Conservation (phyloP, 169 alveolate species). For the Plasmodium coatneyi region DNA sequence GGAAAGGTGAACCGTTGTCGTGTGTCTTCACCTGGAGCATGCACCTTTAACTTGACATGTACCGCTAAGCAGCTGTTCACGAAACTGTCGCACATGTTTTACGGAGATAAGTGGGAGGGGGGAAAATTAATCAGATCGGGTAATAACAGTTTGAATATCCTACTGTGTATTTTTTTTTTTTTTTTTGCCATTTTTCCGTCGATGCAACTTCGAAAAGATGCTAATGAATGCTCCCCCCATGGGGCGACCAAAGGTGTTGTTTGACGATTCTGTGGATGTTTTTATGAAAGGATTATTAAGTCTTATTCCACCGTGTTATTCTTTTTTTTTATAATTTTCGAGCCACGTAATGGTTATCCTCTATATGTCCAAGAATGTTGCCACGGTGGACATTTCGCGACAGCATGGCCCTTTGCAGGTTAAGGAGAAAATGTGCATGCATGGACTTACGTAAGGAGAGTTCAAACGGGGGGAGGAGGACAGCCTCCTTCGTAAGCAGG, state of each 20-base stretch:
- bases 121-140: not conserved
- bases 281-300: not conserved
- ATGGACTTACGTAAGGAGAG: not conserved
- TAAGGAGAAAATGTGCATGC: conserved; percentile 9
- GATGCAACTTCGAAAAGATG: not conserved
- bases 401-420: not conserved
- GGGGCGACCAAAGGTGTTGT: not conserved
- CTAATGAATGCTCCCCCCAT: not conserved
- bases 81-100: not conserved
- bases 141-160: not conserved
- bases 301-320: not conserved
- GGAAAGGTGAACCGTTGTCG: not conserved
- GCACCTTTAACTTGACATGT: not conserved
- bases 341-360: not conserved
- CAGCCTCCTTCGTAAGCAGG: not conserved
- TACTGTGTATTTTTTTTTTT: not conserved
- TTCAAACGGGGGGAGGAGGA: not conserved
- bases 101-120: not conserved
- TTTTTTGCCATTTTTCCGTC: not conserved
- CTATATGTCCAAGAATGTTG: not conserved
- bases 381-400: not conserved
- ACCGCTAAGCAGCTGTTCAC: not conserved
- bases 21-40: not conserved
- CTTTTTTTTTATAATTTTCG: not conserved
- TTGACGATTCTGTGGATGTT: not conserved